These are phyloP conservation scores for Thozetella sp. DNA, from an alignment of 495 filamentous ascomycete genomes.

Conservation along the genomic window DNA sequence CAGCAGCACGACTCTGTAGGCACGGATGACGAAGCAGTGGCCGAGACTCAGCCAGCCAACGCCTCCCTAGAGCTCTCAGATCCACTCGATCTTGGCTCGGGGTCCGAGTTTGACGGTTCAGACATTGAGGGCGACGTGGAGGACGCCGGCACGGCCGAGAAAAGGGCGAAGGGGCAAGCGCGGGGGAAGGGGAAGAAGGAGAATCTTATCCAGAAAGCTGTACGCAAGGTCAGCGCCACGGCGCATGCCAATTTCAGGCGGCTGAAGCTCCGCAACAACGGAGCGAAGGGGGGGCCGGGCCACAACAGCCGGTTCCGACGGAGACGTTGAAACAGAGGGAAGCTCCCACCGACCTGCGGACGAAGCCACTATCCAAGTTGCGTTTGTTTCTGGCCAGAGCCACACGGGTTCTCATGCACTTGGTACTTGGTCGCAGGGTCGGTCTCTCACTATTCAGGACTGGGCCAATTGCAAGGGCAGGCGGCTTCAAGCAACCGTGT, in stretches of 20 bases:
- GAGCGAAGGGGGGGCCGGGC: conserved; percentile 51
- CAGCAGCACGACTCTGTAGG: conserved; percentile 14
- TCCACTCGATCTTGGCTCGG: conserved; percentile 7
- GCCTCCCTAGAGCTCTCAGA: background rate
- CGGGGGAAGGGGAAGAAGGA: conserved; percentile 38
- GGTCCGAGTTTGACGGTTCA: conserved; percentile 23
- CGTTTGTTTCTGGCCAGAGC: too few relatives aligned
- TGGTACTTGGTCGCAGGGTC: too few relatives aligned
- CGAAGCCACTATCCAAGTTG: too few relatives aligned
- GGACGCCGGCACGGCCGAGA: conserved; percentile 27
- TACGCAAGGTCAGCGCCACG: conserved; percentile 69
- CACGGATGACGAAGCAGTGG: conserved; percentile 25
- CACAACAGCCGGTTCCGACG: conserved; percentile 51
- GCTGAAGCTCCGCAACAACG: conserved; percentile 73
- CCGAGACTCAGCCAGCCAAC: conserved; percentile 46
- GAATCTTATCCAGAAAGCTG: conserved; percentile 56
- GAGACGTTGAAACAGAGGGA: conserved; percentile 38
- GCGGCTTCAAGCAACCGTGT: too few relatives aligned
- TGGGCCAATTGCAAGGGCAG: too few relatives aligned
- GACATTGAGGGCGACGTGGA: conserved; percentile 13
- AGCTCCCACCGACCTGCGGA: too few relatives aligned
- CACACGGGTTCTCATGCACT: too few relatives aligned
- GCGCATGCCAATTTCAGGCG: conserved; percentile 84
- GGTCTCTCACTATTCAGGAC: too few relatives aligned
- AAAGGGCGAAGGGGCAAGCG: conserved; percentile 28